Evolutionary conservation across 2,329 filamentous ascomycete genomes (phyloP).

Genomic region (Colletotrichum sp.): DNA sequence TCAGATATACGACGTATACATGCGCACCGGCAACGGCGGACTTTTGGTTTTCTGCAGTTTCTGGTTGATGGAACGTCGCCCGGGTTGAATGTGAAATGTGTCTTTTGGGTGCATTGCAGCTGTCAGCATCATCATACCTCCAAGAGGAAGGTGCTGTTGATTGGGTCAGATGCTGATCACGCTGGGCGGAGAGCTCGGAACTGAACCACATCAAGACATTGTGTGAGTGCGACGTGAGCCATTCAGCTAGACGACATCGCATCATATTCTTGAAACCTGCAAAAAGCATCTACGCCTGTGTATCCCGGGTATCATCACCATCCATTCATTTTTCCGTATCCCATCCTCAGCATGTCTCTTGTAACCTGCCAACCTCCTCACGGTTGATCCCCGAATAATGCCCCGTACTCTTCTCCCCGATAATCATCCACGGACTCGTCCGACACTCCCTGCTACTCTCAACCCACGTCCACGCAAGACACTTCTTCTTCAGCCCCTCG

Average conservation of each 20-base stretch:
- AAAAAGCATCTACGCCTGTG: not conserved
- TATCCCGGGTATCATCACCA: not conserved
- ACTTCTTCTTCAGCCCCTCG: conserved; percentile 39
- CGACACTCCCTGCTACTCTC: conserved; percentile 43
- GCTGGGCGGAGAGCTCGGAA: not conserved
- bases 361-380: conserved; percentile 18
- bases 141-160: not conserved
- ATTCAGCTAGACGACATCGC: not conserved
- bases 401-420: conserved; percentile 42
- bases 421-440: conserved; percentile 54
- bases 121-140: not conserved
- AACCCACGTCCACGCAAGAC: conserved; percentile 59
- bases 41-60: not conserved
- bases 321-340: not conserved
- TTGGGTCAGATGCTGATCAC: not conserved
- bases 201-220: not conserved
- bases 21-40: not conserved
- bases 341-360: conserved; percentile 13
- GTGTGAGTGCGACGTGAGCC: not conserved
- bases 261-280: not conserved
- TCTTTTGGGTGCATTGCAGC: not conserved
- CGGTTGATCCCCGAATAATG: conserved; percentile 44
- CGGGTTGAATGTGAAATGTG: not conserved
- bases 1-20: not conserved
- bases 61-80: accelerated